Evolutionary conservation across 305 asterid genomes (phyloP).

Genomic region (Coffea humblotiana): DNA sequence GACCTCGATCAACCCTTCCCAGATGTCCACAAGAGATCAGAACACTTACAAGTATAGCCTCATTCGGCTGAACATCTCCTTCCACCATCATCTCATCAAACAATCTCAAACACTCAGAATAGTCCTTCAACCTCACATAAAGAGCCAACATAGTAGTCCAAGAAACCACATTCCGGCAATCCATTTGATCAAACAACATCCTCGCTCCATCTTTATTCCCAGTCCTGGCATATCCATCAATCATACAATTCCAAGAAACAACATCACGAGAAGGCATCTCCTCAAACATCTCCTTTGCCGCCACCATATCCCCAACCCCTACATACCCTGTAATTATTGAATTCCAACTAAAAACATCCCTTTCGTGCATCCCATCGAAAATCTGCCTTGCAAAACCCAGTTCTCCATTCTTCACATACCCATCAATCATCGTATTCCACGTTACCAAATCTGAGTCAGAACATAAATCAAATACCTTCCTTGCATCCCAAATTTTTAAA

Average conservation of each 20-base stretch:
- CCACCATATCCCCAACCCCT: slow-evolving; percentile 32
- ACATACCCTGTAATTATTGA: slow-evolving; percentile 40
- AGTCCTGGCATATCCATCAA: slow-evolving; percentile 35
- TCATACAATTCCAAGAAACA: slow-evolving; percentile 48
- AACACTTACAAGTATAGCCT: slow-evolving; percentile 40
- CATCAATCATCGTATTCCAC: slow-evolving; percentile 44
- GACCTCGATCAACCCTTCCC: slow-evolving; percentile 39
- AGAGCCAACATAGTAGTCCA: slow-evolving; percentile 45
- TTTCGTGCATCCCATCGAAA: slow-evolving; percentile 34
- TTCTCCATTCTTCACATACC: slow-evolving; percentile 40
- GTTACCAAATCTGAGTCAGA: slow-evolving; percentile 39
- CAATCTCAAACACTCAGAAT: slow-evolving; percentile 32
- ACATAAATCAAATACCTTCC: slow-evolving; percentile 45
- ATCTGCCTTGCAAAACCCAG: slow-evolving; percentile 26
- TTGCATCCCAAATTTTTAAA: slow-evolving; percentile 28
- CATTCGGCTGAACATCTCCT: slow-evolving; percentile 36
- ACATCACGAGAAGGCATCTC: slow-evolving; percentile 30
- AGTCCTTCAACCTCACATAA: slow-evolving; percentile 39
- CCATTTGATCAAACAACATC: slow-evolving; percentile 38
- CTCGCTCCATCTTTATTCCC: slow-evolving; percentile 32
- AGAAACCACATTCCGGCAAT: slow-evolving; percentile 29
- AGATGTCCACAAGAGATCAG: slow-evolving; percentile 42
- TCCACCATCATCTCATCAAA: slow-evolving; percentile 36
- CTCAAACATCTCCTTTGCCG: slow-evolving; percentile 33
- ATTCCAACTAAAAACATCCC: slow-evolving; percentile 44